Conservation (phyloP, 176 grass and related monocot species). For the Eleusine coracana region DNA sequence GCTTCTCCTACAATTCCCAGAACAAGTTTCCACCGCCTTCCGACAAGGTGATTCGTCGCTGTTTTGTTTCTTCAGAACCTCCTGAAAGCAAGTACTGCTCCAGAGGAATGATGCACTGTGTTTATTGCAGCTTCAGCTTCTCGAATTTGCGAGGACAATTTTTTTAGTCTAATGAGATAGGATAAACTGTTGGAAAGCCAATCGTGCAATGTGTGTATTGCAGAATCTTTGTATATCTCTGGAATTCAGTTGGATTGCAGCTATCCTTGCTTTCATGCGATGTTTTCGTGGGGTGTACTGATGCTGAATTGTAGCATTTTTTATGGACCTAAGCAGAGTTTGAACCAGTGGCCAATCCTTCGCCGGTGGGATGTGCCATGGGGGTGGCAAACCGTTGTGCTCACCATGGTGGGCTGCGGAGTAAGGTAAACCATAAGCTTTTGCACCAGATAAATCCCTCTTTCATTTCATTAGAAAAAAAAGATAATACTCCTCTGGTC, state of each 20-base stretch:
- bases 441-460: neutral
- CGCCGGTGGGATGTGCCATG: constrained; percentile 89
- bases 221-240: neutral
- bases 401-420: constrained; percentile 74
- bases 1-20: constrained; percentile 43
- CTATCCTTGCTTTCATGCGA: constrained; percentile 15
- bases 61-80: neutral
- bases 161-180: neutral
- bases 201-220: neutral
- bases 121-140: constrained; percentile 27
- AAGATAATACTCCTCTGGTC: too few relatives aligned
- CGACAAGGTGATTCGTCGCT: constrained; percentile 40
- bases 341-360: constrained; percentile 59
- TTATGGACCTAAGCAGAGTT: constrained; percentile 41
- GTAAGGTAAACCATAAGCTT: constrained; percentile 59
- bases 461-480: neutral
- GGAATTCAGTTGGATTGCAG: neutral
- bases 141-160: neutral
- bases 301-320: neutral
- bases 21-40: constrained; percentile 45
- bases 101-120: neutral
- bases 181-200: neutral
- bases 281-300: constrained; percentile 6
- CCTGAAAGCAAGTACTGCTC: neutral
- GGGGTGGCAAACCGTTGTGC: constrained; percentile 79